Evolutionary conservation across 441 rosid genomes (phyloP).

Genomic region (Erodium moschatum): DNA sequence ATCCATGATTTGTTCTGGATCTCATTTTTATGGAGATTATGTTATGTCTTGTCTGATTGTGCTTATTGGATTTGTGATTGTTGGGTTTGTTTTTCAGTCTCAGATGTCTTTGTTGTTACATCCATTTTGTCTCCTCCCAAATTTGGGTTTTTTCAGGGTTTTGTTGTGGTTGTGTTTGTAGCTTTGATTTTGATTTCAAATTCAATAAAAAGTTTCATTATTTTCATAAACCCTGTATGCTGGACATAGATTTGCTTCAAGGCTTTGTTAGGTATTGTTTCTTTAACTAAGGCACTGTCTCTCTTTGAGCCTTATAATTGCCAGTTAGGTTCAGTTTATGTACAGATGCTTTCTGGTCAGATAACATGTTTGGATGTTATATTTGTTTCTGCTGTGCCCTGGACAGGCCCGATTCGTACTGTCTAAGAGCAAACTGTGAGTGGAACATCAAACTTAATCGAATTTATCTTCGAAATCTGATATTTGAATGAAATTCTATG

Average conservation of each 20-base stretch:
- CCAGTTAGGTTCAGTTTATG: background rate
- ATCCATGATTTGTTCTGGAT: slow-evolving; percentile 23
- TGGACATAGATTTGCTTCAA: too few relatives aligned
- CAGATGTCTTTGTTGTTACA: too few relatives aligned
- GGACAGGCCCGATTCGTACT: background rate
- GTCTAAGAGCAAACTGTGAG: background rate
- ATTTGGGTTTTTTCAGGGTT: too few relatives aligned
- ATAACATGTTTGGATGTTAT: background rate
- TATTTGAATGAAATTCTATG: background rate
- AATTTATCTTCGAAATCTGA: background rate
- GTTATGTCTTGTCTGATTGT: background rate
- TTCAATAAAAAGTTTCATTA: too few relatives aligned
- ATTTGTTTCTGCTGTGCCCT: background rate
- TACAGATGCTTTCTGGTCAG: background rate
- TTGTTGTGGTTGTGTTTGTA: too few relatives aligned
- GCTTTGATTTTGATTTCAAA: too few relatives aligned
- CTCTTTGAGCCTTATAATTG: background rate
- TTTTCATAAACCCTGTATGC: too few relatives aligned
- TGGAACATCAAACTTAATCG: background rate
- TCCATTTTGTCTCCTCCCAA: too few relatives aligned
- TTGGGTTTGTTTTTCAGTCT: background rate
- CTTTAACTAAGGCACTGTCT: background rate
- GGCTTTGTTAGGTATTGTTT: background rate
- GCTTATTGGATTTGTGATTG: background rate
- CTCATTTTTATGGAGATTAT: slow-evolving; percentile 20